Base-by-base conservation (phyloP, 2,329 filamentous ascomycete genomes). In the Chaetomium globosum region DNA sequence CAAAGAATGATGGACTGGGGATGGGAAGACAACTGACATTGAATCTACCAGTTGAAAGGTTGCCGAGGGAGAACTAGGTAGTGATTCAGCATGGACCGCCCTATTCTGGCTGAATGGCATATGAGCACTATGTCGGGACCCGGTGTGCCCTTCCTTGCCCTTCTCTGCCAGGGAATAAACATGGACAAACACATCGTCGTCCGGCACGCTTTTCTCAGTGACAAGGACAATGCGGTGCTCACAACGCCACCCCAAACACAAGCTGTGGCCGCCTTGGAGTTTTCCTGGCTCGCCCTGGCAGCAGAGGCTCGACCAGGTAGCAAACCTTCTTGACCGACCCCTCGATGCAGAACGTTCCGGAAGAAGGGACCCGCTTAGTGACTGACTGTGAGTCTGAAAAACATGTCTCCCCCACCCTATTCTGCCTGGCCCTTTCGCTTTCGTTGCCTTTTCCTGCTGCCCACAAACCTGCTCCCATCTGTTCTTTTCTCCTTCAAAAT, bases 341-440 rank as follows among this genome's bases (percentile, higher is more conserved):
- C 31, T 48, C 43, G 52, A 57, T 43, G 13, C 46, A 52, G 33
- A 57, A 52, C n/a, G 9, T 21, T 52, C 43, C 53, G 53, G 43
- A 31, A 5, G 10, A 48, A 21, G 5, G 33, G 63, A 61, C 63
- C 59, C 53, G 63, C 59, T 30, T 65, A 26, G 19, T 59, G n/a
- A 6, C 31, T 13, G 4, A 39, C 8, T 21, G 36, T 23, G 33
- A 48, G 6, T 43, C 1, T 9, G 12, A 26, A 21, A 13, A 53
- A 46, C 46, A 46, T 9, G 31, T 31, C 12, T 28, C 23, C 23
- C 52, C 16, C 31, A 8, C 7, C 43, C 31, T 49, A 31, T 61
- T 56, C 63, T 60, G 51, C 61, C 48, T 36, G 21, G 31, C 12
- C 33, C 8, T 23, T 59, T 59, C 54, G 61, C 53, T 39, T 28